A percentile compares a stretch with the other conserved stretches of the same genome.
phyloP scores from a whole-genome alignment of 164 flowering plant species.

The Berberis vulgaris region DNA sequence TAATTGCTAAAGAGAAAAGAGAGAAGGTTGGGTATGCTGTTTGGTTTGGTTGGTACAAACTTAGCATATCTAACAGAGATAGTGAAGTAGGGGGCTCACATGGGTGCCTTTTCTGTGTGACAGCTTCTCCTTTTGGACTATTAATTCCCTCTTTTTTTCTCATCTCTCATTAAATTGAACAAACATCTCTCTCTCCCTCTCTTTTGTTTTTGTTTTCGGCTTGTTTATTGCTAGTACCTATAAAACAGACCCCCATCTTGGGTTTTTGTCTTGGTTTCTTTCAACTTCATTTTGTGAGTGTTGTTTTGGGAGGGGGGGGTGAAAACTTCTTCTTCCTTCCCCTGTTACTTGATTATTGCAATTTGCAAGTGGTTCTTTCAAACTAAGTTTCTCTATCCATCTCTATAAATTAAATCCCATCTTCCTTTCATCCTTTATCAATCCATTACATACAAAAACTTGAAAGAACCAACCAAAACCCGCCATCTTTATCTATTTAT shows the following conservation, averaged over 20 bases:
- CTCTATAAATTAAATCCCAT: not conserved
- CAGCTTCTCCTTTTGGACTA: constrained; percentile 21
- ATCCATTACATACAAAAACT: not conserved
- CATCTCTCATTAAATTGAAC: constrained; percentile 12
- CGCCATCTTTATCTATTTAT: constrained; percentile 1
- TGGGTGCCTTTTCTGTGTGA: constrained; percentile 24
- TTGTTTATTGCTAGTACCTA: not conserved
- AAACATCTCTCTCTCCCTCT: constrained; percentile 2
- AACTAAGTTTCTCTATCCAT: not conserved
- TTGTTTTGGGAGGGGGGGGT: no score
- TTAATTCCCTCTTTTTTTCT: constrained; percentile 11
- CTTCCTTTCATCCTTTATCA: not conserved
- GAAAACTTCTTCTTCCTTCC: no score
- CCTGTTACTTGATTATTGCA: no score
- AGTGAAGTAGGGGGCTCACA: constrained; percentile 21
- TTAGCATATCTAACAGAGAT: constrained; percentile 22
- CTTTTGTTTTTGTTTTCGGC: not conserved
- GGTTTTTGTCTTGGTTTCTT: no score
- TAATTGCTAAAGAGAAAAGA: not conserved
- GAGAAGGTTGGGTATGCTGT: constrained; percentile 8
- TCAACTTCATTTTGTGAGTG: no score
- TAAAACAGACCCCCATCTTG: no score
- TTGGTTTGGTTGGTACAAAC: constrained; percentile 19
- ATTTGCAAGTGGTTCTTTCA: no score
- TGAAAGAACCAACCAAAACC: constrained; percentile 1